Base-by-base conservation (phyloP, 2,329 filamentous ascomycete species). In the Aspergillus aculeatus region DNA sequence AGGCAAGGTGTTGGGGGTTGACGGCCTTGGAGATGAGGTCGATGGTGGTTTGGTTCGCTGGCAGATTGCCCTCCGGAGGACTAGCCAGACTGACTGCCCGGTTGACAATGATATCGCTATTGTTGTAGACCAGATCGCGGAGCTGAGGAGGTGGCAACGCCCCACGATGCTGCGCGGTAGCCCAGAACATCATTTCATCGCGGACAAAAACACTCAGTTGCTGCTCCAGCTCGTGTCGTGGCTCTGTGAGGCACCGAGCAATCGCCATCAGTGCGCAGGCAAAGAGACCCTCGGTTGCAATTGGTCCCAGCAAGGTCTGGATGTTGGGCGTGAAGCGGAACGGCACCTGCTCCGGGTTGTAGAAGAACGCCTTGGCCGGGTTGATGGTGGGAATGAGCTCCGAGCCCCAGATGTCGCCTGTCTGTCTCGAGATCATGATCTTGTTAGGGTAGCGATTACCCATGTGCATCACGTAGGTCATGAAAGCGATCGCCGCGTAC, bases 391-490 rank as follows among this genome's bases (percentile, higher is more conserved):
- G 92, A 77, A 98, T 91, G 55, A 98, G 83, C 76, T 99, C 95
- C 7, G 92, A 92, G 51, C 92, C 93, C 96, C 96, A 99, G 67
- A 99, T 90, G 71, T 96, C 95, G 65, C 96, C 96, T 5, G 89
- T 92, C 31, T 86, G 85, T 24, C 92, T 89, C 11, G 92, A 89
- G 70, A 99, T 96, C 77, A 90, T 89, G 75, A 98, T 89, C 83
- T 99, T 99, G 77, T 93, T 92, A 5, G 95, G 96, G 76, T 95
- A 96, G 31, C 95, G 90, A 74, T 92, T 92, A 73, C 94, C 92
- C 87, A 99, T 98, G 79, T 94, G 94, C 80, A 99, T 89, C 60
- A 97, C 89, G 73, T 98, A 99, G 4, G 95, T 98, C 90, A 99
- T 96, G 80, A 99, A 99, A 1, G 95, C 96, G 64, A 98, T 84